Conservation (phyloP, 306 rosid genomes). For the Mimosa bimucronata region DNA sequence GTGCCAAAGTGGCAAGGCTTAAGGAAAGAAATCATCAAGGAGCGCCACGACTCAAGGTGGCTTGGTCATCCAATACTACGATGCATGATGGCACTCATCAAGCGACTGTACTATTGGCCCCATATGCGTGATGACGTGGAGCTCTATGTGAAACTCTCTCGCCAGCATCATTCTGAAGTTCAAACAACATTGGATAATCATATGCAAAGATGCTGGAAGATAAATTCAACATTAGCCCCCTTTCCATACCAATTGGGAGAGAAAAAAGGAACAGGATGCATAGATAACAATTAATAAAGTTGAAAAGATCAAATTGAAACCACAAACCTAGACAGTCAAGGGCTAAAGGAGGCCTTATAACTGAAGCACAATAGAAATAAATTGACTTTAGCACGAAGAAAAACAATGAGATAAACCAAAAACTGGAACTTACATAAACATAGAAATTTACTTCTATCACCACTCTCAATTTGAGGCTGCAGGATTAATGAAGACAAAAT, state of each 20-base stretch:
- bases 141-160: slow-evolving; percentile 88
- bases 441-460: slow-evolving; percentile 86
- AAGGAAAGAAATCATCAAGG: too few relatives aligned
- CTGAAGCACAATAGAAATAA: slow-evolving; percentile 52
- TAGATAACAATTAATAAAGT: background rate
- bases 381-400: slow-evolving; percentile 33
- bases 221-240: slow-evolving; percentile 35
- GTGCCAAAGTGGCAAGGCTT: too few relatives aligned
- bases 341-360: slow-evolving; percentile 99
- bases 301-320: slow-evolving; percentile 17
- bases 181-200: slow-evolving; percentile 98
- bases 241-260: slow-evolving; percentile 1
- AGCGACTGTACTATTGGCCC: too few relatives aligned
- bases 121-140: too few relatives aligned
- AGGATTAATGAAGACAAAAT: slow-evolving; percentile 28
- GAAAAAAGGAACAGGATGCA: background rate
- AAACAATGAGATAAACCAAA: slow-evolving; percentile 22
- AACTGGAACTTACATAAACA: slow-evolving; percentile 28
- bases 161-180: slow-evolving; percentile 71
- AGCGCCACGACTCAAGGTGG: too few relatives aligned
- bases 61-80: too few relatives aligned
- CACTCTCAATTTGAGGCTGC: slow-evolving; percentile 97
- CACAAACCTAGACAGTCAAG: slow-evolving; percentile 97
- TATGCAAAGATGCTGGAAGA: slow-evolving; percentile 89
- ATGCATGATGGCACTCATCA: too few relatives aligned